Evolutionary conservation across 1,284 basidiomycete species (phyloP).

Genomic region (Fereydounia khargensis): DNA sequence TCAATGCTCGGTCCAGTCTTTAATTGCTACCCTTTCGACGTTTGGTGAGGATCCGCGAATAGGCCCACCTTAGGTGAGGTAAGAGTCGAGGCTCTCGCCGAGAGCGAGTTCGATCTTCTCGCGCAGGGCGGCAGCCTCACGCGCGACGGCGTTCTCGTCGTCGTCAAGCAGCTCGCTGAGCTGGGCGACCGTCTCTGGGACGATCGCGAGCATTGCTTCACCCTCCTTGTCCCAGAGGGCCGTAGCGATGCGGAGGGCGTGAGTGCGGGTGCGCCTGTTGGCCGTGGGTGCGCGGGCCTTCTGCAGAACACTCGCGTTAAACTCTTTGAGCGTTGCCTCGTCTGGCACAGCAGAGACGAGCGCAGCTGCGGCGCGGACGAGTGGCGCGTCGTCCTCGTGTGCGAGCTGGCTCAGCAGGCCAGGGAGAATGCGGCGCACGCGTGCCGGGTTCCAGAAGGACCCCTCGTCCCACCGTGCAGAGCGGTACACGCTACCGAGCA

Average conservation of each 20-base stretch:
- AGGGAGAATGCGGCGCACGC: slow-evolving; percentile 69
- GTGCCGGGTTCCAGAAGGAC: slow-evolving; percentile 84
- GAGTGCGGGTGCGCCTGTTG: slow-evolving; percentile 62
- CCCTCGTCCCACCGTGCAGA: slow-evolving; percentile 78
- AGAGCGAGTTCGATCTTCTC: slow-evolving; percentile 58
- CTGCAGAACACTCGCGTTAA: slow-evolving; percentile 83
- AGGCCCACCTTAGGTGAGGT: slow-evolving; percentile 42
- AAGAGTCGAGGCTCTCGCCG: slow-evolving; percentile 60
- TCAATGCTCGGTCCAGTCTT: no score
- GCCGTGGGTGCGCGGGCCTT: slow-evolving; percentile 61
- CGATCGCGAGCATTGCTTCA: slow-evolving; percentile 65
- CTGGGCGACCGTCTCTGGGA: slow-evolving; percentile 63
- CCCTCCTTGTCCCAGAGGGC: slow-evolving; percentile 67
- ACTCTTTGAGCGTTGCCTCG: slow-evolving; percentile 67
- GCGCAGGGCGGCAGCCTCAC: slow-evolving; percentile 59
- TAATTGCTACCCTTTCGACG: no score
- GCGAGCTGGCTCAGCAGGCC: slow-evolving; percentile 63
- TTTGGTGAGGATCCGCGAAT: no score
- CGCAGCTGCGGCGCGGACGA: slow-evolving; percentile 62
- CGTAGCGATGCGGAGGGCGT: slow-evolving; percentile 61
- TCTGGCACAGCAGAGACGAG: slow-evolving; percentile 65
- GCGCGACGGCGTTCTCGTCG: slow-evolving; percentile 59
- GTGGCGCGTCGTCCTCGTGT: not conserved
- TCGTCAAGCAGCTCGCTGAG: slow-evolving; percentile 62
- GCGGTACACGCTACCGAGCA: slow-evolving; percentile 68